Percentiles rank a stretch among this genome's conserved stretches.
These are phyloP conservation scores for Dysphania ambrosioides DNA, from an alignment of 148 eudicot genomes.

Conservation along the genomic window DNA sequence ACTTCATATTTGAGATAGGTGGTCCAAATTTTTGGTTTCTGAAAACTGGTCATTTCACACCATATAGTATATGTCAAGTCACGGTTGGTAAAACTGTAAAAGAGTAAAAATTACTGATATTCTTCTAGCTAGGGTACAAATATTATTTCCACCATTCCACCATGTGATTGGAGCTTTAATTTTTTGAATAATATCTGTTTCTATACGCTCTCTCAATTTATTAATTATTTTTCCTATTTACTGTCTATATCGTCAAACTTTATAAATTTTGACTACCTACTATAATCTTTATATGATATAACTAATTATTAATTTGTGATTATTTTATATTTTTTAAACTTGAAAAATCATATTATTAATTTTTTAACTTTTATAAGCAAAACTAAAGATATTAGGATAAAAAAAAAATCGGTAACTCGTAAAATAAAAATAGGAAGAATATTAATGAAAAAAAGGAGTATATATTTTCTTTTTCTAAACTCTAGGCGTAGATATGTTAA, in stretches of 20 bases:
- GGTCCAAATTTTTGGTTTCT: slow-evolving; percentile 10
- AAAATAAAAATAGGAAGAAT: too few relatives aligned
- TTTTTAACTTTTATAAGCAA: too few relatives aligned
- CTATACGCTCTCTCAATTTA: not conserved
- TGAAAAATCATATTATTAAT: too few relatives aligned
- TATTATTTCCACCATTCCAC: not conserved
- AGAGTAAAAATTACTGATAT: not conserved
- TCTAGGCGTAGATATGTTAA: not conserved
- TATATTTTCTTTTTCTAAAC: not conserved
- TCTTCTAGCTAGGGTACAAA: not conserved
- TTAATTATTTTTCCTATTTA: too few relatives aligned
- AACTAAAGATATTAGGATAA: too few relatives aligned
- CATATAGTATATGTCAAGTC: slow-evolving; percentile 15
- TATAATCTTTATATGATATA: too few relatives aligned
- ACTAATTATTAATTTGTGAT: too few relatives aligned
- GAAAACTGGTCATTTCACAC: slow-evolving; percentile 7
- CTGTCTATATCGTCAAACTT: too few relatives aligned
- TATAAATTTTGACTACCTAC: too few relatives aligned
- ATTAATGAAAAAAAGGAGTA: too few relatives aligned
- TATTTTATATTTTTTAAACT: too few relatives aligned
- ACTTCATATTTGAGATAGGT: slow-evolving; percentile 13
- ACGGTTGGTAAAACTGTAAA: slow-evolving; percentile 5
- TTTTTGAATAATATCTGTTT: not conserved
- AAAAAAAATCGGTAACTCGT: too few relatives aligned
- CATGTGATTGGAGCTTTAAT: not conserved